Evolutionary conservation across 768 basidiomycete species (phyloP).

Genomic region (Obba rivulosa): DNA sequence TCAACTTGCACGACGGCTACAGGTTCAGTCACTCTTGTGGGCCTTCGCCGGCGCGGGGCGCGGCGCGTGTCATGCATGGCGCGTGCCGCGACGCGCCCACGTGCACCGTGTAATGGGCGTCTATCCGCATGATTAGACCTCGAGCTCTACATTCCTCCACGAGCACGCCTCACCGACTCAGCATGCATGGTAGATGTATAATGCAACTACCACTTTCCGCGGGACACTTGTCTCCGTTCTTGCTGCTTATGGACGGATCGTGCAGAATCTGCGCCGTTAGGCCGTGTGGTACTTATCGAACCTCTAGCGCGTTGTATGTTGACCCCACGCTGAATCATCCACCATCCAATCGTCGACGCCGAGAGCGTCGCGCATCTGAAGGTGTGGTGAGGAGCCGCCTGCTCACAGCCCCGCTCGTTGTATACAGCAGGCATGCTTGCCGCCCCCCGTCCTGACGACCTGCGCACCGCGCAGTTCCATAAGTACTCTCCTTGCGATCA

Average conservation of each 20-base stretch:
- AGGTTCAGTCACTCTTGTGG: no score
- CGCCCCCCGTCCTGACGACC: slow-evolving; percentile 15
- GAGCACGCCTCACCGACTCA: slow-evolving; percentile 17
- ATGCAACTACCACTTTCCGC: background rate
- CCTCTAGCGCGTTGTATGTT: background rate
- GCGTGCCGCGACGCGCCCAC: slow-evolving; percentile 17
- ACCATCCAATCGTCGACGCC: no score
- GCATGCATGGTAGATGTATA: slow-evolving; percentile 11
- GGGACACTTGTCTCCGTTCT: background rate
- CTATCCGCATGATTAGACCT: background rate
- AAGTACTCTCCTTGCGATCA: slow-evolving; percentile 12
- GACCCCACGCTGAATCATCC: background rate
- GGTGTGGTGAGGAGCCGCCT: background rate
- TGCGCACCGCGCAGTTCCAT: slow-evolving; percentile 12
- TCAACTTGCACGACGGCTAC: no score
- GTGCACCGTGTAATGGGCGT: slow-evolving; percentile 22
- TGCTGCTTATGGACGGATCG: slow-evolving; percentile 5
- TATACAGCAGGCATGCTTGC: slow-evolving; percentile 9
- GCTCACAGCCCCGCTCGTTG: slow-evolving; percentile 1
- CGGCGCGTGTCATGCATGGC: slow-evolving; percentile 13
- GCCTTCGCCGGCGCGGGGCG: no score
- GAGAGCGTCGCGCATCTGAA: no score
- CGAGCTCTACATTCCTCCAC: slow-evolving; percentile 5
- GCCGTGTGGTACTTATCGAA: background rate
- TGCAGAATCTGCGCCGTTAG: background rate